Evolutionary conservation across 2,329 filamentous ascomycete species (phyloP).

Genomic region (Colletotrichum cordylinicola): DNA sequence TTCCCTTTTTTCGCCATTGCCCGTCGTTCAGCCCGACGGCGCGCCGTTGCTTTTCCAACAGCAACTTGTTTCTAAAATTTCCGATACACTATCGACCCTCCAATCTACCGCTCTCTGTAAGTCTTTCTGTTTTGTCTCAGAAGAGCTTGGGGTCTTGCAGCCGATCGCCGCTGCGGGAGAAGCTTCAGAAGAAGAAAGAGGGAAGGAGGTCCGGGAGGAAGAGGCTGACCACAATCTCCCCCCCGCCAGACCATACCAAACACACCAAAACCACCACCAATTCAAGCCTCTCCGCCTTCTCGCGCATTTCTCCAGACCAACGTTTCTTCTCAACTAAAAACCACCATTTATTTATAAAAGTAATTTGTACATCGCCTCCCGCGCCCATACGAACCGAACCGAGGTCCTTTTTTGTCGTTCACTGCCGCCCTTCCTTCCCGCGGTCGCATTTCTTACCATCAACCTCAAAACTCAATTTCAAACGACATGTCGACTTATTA

Average conservation of each 20-base stretch:
- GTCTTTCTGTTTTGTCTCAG: background rate
- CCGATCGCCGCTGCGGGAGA: constrained; percentile 2
- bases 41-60: constrained; percentile 14
- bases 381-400: background rate
- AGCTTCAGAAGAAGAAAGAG: constrained; percentile 7
- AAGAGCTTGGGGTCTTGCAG: background rate
- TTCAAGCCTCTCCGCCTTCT: background rate
- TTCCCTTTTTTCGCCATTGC: background rate
- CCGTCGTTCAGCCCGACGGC: background rate
- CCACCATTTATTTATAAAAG: background rate
- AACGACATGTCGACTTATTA: constrained; percentile 10
- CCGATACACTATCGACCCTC: constrained; percentile 2
- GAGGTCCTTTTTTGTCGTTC: background rate
- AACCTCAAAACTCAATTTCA: background rate
- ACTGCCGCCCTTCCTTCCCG: background rate
- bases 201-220: constrained; percentile 9
- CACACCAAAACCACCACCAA: background rate
- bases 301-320: background rate
- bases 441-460: constrained; percentile 5
- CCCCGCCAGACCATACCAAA: constrained; percentile 8
- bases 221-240: constrained; percentile 14
- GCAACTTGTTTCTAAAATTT: background rate
- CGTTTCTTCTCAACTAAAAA: constrained; percentile 6
- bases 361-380: background rate
- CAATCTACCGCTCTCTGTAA: constrained; percentile 4